Percentiles rank a stretch among this genome's conserved stretches.
Evolutionary conservation across 225 moss, liverwort and hornwort species (phyloP).

Genomic region (Pleurozium schreberi): DNA sequence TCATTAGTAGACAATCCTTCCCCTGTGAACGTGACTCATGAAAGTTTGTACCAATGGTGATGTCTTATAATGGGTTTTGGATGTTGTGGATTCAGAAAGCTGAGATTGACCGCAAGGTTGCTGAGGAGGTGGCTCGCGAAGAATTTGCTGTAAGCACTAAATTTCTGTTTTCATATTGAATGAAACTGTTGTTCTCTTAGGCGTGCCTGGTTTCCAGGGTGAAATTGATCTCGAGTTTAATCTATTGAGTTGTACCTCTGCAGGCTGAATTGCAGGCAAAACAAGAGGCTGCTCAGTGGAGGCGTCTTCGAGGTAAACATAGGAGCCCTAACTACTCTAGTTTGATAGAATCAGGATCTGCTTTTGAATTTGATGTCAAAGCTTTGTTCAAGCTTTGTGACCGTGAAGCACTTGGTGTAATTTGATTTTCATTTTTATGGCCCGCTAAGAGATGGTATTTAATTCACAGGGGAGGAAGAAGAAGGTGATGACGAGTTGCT

Average conservation of each 20-base stretch:
- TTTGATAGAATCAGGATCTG: not conserved
- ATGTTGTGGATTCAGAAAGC: conserved; percentile 44
- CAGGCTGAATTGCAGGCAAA: conserved; percentile 67
- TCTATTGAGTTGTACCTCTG: not conserved
- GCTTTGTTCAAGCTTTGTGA: not conserved
- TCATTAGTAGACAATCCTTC: not conserved
- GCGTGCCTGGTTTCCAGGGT: not conserved
- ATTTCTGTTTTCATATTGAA: not conserved
- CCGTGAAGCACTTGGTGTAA: not conserved
- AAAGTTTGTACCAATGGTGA: not conserved
- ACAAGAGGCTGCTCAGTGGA: conserved; percentile 95
- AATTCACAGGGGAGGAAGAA: conserved; percentile 66
- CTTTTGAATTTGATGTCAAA: not conserved
- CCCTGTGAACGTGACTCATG: not conserved
- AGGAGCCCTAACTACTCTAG: not conserved
- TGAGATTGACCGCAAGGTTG: conserved; percentile 72
- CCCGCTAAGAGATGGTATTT: not conserved
- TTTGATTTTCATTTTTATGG: not conserved
- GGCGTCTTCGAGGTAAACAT: conserved; percentile 56
- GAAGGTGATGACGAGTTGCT: conserved; percentile 76
- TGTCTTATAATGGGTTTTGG: not conserved
- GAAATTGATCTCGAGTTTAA: not conserved
- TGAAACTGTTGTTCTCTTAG: not conserved
- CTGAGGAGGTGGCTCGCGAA: conserved; percentile 63
- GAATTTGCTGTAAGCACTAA: conserved; percentile 53